Evolutionary conservation across 768 basidiomycete genomes (phyloP), one percentile per base, ranked within the genome.

Genomic region (Lyophyllum decastes): DNA sequence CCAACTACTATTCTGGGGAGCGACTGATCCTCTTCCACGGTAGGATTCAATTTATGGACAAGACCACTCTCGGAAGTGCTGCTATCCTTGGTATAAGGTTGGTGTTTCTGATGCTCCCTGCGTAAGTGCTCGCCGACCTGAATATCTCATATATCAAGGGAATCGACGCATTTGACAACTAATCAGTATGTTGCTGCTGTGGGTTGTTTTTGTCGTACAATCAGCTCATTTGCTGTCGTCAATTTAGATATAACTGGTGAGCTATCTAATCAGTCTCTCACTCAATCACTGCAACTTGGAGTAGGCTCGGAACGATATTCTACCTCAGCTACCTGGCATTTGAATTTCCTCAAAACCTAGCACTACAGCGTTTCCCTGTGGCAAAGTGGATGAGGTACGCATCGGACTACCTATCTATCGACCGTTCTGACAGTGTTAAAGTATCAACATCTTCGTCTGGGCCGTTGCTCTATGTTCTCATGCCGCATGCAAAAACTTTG

Each of bases 31-130:
- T 34, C 7, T 44, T 38, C 8, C 57, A 60, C 9, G 12, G 24
- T 56, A 85, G 88, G 82, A 79, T 90, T 21, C 88, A 89, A 66
- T 89, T 85, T 59, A 89, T 89, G 85, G 89, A 89, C 60, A 89
- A 90, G 72, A 86, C 84, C 0, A 90, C 89, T 0, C 73, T 90
- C 4, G 88, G 87, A 1, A 83, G 79, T 58, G 64, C 87, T 0
- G 83, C 88, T 1, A 88, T 90, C 60, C 77, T 91, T 41, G 89
- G 89, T 1, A 90, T 90, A 62, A 72, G 74, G 89, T 87, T 33
- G 48, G 10, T 10, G 4, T 9, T 21, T 25, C 19, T 7, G 16
- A 2, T 19, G 5, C 30, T 17, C 25, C 2, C 2, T 16, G 6
- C 9, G 11, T 35, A 16, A 25, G 49, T 22, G 34, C 22, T 61